Evolutionary conservation across 164 flowering plant genomes (phyloP).

Genomic region (Macadamia integrifolia): DNA sequence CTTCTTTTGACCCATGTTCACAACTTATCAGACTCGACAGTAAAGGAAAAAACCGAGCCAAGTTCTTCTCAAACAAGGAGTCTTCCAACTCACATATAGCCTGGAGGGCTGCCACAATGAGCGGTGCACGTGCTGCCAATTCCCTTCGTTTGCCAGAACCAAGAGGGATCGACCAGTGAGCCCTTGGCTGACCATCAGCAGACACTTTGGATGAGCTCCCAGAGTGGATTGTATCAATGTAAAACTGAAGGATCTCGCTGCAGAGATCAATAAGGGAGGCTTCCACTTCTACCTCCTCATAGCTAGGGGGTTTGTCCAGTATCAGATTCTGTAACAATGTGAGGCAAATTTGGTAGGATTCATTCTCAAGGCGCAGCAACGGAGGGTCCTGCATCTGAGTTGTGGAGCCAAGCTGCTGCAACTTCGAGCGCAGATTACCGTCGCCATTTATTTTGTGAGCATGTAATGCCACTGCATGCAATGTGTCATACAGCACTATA

Average conservation of each 20-base stretch:
- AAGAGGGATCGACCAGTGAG: conserved; percentile 67
- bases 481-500: conserved; percentile 55
- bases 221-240: conserved; percentile 45
- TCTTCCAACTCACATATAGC: conserved; percentile 64
- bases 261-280: conserved; percentile 68
- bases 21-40: conserved; percentile 77
- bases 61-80: conserved; percentile 54
- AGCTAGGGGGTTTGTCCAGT: conserved; percentile 41
- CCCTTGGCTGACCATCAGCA: conserved; percentile 12
- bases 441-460: conserved; percentile 80
- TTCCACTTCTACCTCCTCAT: conserved; percentile 60
- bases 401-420: conserved; percentile 73
- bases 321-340: conserved; percentile 79
- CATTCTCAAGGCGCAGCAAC: conserved; percentile 83
- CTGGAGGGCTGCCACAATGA: conserved; percentile 75
- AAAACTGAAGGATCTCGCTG: conserved; percentile 69
- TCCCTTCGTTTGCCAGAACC: conserved; percentile 87
- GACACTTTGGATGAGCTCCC: conserved; percentile 34
- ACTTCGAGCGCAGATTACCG: conserved; percentile 51
- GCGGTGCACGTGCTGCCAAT: conserved; percentile 82
- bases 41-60: conserved; percentile 66
- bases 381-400: conserved; percentile 99
- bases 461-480: conserved; percentile 73
- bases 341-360: conserved; percentile 86
- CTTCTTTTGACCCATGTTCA: conserved; percentile 91